Conservation (phyloP, 2,329 filamentous ascomycete genomes). For the Fusarium sp. region DNA sequence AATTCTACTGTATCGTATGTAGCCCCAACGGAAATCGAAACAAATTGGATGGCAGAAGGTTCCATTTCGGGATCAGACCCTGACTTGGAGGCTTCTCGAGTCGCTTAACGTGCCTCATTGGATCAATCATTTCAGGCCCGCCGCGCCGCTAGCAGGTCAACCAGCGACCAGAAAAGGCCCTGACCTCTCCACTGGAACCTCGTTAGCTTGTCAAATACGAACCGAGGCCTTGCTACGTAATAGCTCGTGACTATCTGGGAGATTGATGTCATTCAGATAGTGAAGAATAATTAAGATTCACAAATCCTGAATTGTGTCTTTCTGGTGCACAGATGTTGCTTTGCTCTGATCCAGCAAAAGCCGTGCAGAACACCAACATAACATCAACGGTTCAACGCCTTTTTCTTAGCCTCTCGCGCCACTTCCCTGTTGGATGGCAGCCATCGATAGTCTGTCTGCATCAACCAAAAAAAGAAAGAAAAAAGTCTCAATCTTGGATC, state of each 20-base stretch:
- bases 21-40: constrained; percentile 28
- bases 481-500: background rate
- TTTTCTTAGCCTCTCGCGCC: constrained; percentile 12
- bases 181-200: constrained; percentile 6
- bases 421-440: constrained; percentile 18
- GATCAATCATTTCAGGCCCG: background rate
- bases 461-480: background rate
- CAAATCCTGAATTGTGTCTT: background rate
- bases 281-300: background rate
- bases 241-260: constrained; percentile 9
- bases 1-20: background rate
- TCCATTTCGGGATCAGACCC: constrained; percentile 28
- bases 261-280: constrained; percentile 35
- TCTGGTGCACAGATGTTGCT: no score
- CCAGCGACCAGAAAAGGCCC: background rate
- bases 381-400: constrained; percentile 24
- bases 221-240: background rate
- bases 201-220: constrained; percentile 24
- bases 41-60: constrained; percentile 7
- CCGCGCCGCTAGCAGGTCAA: constrained; percentile 6
- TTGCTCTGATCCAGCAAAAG: background rate
- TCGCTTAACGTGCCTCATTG: background rate
- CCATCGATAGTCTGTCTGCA: background rate
- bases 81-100: constrained; percentile 5
- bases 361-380: background rate